Evolutionary conservation across 1,284 basidiomycete species (phyloP), one percentile per base, ranked within the genome.

Genomic region (Entoloma clypeatum): DNA sequence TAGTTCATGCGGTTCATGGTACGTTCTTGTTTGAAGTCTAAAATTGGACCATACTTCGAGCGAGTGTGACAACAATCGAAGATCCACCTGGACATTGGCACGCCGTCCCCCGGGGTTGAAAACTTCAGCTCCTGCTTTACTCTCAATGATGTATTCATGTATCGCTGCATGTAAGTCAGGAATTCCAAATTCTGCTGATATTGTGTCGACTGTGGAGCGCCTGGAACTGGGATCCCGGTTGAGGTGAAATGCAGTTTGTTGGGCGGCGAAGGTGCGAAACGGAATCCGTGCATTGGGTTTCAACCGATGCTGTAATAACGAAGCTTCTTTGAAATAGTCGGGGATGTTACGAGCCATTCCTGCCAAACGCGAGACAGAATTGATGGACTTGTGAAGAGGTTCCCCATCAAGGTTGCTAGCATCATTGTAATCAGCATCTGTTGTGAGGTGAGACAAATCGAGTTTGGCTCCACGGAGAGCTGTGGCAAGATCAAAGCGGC

Each of bases 91-190:
- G 17, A 42, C 23, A 7, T 25, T n/a, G 7, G 49, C 41, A 10
- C 45, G 26, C 7, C 48, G 53, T 29, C 52, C 47, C 36, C 53
- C 36, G 26, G 32, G 14, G 24, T 30, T 28, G 8, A 25, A 16
- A 31, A 40, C 26, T 7, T 21, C n/a, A 16, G 24, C 37, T 23
- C 36, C 13, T 17, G 10, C 10, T 22, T 21, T 11, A 10, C 32
- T 7, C 5, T 16, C 31, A 17, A 40, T n/a, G 18, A 57, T 13
- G 46, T 57, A 63, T 30, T 60, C 53, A 6, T 36, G 35, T 3
- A 64, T 45, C 11, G 60, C 57, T 18, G 52, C 28, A 5, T 39
- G 44, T 16, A 64, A 52, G 43, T 64, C 58, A 7, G 55, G 53
- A 11, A 63, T 39, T 19, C 44, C 26, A 34, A 48, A 62, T 22